Conservation (phyloP, 1,284 basidiomycete genomes). For the Leccinum subrobustum region DNA sequence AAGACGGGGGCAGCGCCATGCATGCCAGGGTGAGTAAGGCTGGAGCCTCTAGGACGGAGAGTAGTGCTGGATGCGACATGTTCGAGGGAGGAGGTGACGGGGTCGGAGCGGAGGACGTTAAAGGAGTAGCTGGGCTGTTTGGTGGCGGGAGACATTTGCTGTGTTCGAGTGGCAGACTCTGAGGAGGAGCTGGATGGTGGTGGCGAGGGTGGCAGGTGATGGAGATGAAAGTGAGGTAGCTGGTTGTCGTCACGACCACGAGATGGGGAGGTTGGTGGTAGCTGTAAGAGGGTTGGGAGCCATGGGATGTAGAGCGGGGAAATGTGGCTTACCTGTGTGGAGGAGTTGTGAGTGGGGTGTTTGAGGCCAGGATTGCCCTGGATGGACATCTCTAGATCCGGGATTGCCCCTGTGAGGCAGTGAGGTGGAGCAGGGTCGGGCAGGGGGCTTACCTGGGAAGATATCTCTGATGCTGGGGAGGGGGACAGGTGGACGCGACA, state of each 20-base stretch:
- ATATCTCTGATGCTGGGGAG: constrained; percentile 57
- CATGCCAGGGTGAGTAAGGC: constrained; percentile 23
- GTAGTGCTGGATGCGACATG: constrained; percentile 44
- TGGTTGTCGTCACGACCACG: constrained; percentile 1
- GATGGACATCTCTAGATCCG: constrained; percentile 25
- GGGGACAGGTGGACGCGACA: constrained; percentile 34
- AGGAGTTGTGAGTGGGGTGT: background rate
- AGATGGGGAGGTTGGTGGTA: constrained; percentile 1
- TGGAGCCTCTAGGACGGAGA: constrained; percentile 31
- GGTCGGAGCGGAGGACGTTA: constrained; percentile 43
- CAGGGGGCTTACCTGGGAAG: constrained; percentile 46
- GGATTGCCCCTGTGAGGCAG: constrained; percentile 5
- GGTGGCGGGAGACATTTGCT: constrained; percentile 6
- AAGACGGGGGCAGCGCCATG: constrained; percentile 38
- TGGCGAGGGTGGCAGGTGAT: constrained; percentile 24
- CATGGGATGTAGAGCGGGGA: constrained; percentile 1
- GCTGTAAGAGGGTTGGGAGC: constrained; percentile 4
- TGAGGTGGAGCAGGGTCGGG: background rate
- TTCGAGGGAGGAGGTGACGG: constrained; percentile 41
- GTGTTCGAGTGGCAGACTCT: constrained; percentile 25
- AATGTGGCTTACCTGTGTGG: constrained; percentile 8
- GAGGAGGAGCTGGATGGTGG: constrained; percentile 32
- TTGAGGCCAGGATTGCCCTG: constrained; percentile 10
- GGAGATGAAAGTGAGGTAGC: constrained; percentile 1
- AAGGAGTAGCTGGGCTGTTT: constrained; percentile 34